Percentiles rank a stretch among this genome's conserved stretches.
Evolutionary conservation across 345 rosid genomes (phyloP).

Genomic region (Rhizophora mangle): DNA sequence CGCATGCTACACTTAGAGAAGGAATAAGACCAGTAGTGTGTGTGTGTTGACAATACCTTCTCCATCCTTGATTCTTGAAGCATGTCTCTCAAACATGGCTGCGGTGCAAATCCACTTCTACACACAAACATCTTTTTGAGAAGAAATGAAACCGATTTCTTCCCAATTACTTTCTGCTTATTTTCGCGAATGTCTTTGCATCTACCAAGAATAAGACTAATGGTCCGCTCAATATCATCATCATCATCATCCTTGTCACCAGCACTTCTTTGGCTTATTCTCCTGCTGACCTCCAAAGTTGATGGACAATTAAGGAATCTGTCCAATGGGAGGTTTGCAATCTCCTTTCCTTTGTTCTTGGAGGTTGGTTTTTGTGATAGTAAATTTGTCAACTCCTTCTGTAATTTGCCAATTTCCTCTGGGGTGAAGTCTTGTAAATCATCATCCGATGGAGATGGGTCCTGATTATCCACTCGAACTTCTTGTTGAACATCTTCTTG

Average conservation of each 20-base stretch:
- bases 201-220: constrained; percentile 77
- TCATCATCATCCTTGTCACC: constrained; percentile 42
- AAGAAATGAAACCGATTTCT: constrained; percentile 66
- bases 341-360: constrained; percentile 43
- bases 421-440: constrained; percentile 67
- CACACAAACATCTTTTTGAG: constrained; percentile 85
- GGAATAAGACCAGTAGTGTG: no score
- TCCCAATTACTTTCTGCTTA: constrained; percentile 57
- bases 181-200: constrained; percentile 82
- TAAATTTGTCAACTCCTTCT: constrained; percentile 76
- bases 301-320: constrained; percentile 97
- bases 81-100: constrained; percentile 67
- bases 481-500: constrained; percentile 30
- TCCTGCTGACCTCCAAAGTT: constrained; percentile 81
- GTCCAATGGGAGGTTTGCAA: constrained; percentile 74
- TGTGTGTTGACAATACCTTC: constrained; percentile 47
- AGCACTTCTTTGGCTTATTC: constrained; percentile 50
- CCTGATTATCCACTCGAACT: constrained; percentile 17
- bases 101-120: constrained; percentile 60
- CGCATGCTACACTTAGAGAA: no score
- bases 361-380: constrained; percentile 50
- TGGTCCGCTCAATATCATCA: constrained; percentile 83
- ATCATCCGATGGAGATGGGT: constrained; percentile 37
- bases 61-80: constrained; percentile 92
- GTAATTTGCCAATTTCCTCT: constrained; percentile 82